Base-by-base conservation (phyloP, 352 stramenopile genomes). In the Globisporangium canariense region DNA sequence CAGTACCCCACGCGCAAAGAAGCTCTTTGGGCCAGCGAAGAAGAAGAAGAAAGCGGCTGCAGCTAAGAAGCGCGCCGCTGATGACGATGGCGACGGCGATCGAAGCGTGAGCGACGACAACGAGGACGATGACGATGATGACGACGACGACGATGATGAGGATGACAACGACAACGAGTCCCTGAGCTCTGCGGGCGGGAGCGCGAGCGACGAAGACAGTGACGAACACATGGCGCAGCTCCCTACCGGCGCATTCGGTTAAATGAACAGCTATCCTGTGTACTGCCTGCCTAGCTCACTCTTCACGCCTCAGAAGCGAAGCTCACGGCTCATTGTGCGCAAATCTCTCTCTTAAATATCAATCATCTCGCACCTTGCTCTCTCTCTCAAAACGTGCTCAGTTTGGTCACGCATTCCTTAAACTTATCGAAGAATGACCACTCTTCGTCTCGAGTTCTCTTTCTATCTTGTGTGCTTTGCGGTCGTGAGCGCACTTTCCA, bases 211-310 rank as follows among this genome's bases (percentile, higher is more conserved):
- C 22, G 50, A 89, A 68, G 79, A 89, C 63, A 81, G 78, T 58
- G 79, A 89, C 54, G 77, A 86, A 43, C 71, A 80, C 59, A 81
- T 88, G 73, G 79, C 79, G 28, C 71, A 88, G 53, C 68, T 89
- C 25, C 79, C 79, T 4, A 87, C 75, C 11, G 79, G 79, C 13
- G 79, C 79, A 0, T 89, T 89, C 49, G 79, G 79, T 18, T 89
- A 76, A 56, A 4, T 4, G 2, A 22, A 18, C 10, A 25, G 8
- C 32, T 54, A 36, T 36, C 7, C 32, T 36, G 32, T 36, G 32
- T 36, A 36, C 4, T 36, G 32, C 32, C 4, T 36, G 32, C 4
- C 4, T 8, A 36, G 32, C 32, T 36, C 32, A 36, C 32, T 36
- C 32, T 36, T 36, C 32, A 36, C 32, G 32, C 4, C 16, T 25